These are phyloP conservation scores for Pestalotiopsis sp. DNA, from an alignment of 2,329 filamentous ascomycete genomes.

Conservation along the genomic window DNA sequence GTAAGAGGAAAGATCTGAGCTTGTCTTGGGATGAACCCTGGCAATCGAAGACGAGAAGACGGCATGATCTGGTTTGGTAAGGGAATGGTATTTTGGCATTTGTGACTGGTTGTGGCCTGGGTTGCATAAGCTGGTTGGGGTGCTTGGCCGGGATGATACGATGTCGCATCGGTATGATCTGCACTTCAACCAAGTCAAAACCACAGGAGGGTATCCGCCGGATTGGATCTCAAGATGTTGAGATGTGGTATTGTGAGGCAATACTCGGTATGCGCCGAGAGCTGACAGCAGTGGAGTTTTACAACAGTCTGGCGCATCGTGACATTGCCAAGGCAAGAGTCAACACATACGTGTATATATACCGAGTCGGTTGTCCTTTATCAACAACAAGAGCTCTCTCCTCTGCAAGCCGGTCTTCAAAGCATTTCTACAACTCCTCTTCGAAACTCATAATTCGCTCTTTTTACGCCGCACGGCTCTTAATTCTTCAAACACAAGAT, in stretches of 20 bases:
- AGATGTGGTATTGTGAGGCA: neutral
- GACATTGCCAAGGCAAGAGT: neutral
- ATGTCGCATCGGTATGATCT: no score
- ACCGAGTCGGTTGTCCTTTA: neutral
- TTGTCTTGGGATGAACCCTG: no score
- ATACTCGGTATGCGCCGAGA: neutral
- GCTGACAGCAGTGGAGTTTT: neutral
- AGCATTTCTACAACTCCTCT: neutral
- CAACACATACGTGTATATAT: neutral
- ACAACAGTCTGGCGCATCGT: neutral
- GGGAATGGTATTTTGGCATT: no score
- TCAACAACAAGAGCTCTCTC: neutral
- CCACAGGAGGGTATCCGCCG: neutral
- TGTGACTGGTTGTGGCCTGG: no score
- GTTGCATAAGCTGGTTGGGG: no score
- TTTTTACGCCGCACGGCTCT: slow-evolving; percentile 4
- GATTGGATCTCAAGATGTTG: neutral
- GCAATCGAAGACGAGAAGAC: no score
- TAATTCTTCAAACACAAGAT: neutral
- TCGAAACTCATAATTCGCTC: neutral
- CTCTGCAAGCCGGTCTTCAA: slow-evolving; percentile 13
- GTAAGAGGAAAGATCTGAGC: no score
- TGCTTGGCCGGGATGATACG: no score
- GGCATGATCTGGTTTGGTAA: no score
- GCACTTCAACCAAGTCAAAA: no score